Conservation (phyloP, 495 filamentous ascomycete species). For the Neurospora sp. region DNA sequence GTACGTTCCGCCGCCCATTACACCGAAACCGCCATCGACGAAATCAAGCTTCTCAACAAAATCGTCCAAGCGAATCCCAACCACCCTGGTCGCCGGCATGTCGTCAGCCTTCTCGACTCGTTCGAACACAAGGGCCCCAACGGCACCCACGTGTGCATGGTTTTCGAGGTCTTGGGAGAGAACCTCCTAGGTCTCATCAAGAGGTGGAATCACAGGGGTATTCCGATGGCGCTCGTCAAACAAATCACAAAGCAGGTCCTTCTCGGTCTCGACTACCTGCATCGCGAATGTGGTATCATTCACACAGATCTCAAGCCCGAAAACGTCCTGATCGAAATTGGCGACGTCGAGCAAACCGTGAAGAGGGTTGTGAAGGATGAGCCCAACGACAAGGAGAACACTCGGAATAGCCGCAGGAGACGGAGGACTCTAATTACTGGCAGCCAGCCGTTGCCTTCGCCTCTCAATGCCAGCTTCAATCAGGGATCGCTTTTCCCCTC, state of each 20-base stretch:
- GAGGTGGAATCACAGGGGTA: slow-evolving; percentile 94
- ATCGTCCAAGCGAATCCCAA: slow-evolving; percentile 91
- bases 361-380: slow-evolving; percentile 90
- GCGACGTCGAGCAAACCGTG: slow-evolving; percentile 93
- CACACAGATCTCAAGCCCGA: slow-evolving; percentile 98
- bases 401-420: slow-evolving; percentile 85
- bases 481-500: slow-evolving; percentile 59
- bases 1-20: slow-evolving; percentile 96
- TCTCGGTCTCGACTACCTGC: slow-evolving; percentile 88
- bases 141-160: slow-evolving; percentile 96
- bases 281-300: slow-evolving; percentile 97
- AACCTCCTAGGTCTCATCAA: slow-evolving; percentile 95
- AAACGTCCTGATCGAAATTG: slow-evolving; percentile 97
- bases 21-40: slow-evolving; percentile 96
- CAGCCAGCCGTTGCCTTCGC: slow-evolving; percentile 91
- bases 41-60: slow-evolving; percentile 94
- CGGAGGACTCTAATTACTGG: slow-evolving; percentile 92
- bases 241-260: slow-evolving; percentile 98
- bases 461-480: slow-evolving; percentile 83
- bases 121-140: slow-evolving; percentile 98
- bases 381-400: slow-evolving; percentile 71
- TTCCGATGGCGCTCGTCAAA: slow-evolving; percentile 91
- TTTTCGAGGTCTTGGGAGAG: slow-evolving; percentile 95
- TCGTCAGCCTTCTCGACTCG: slow-evolving; percentile 89
- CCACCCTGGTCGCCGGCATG: slow-evolving; percentile 87